These are phyloP conservation scores for Trichoderma aggressivum DNA, from an alignment of 2,329 filamentous ascomycete species.

Conservation along the genomic window DNA sequence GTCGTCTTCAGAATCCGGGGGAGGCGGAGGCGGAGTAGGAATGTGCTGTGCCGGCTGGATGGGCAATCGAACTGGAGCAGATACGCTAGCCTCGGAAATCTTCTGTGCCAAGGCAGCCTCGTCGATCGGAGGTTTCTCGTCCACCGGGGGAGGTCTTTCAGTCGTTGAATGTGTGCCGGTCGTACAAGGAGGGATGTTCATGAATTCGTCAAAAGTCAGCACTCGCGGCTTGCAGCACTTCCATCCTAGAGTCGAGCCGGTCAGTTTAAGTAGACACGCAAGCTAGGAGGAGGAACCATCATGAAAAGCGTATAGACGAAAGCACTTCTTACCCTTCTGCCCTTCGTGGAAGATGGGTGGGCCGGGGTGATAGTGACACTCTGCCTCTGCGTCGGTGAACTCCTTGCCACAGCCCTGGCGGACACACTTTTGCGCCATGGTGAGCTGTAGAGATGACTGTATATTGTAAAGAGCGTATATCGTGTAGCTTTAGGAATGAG, in stretches of 20 bases:
- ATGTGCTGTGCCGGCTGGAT: slow-evolving; percentile 45
- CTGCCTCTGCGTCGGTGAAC: slow-evolving; percentile 77
- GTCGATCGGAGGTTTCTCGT: slow-evolving; percentile 52
- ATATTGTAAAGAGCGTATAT: neutral
- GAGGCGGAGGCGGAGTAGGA: slow-evolving; percentile 54
- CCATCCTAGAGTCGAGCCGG: slow-evolving; percentile 66
- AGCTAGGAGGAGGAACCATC: neutral
- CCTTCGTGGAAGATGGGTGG: slow-evolving; percentile 96
- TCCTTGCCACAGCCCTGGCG: slow-evolving; percentile 93
- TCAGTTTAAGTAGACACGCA: neutral
- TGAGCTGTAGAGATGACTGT: neutral
- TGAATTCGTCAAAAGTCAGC: slow-evolving; percentile 97
- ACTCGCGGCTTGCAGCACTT: slow-evolving; percentile 98
- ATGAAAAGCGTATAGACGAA: neutral
- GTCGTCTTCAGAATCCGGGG: slow-evolving; percentile 81
- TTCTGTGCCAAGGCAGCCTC: slow-evolving; percentile 42
- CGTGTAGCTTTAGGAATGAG: neutral
- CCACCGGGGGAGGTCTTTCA: slow-evolving; percentile 62
- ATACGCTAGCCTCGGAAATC: slow-evolving; percentile 48
- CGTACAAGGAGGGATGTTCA: slow-evolving; percentile 87
- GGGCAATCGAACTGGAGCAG: slow-evolving; percentile 40
- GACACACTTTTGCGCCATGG: slow-evolving; percentile 82
- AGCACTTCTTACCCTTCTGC: slow-evolving; percentile 73
- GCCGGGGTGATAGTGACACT: slow-evolving; percentile 88
- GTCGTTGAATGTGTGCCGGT: slow-evolving; percentile 88